A percentile compares a stretch with the other conserved stretches of the same genome.
Evolutionary conservation across 495 filamentous ascomycete species (phyloP).

Genomic region (Xylaria cubensis): DNA sequence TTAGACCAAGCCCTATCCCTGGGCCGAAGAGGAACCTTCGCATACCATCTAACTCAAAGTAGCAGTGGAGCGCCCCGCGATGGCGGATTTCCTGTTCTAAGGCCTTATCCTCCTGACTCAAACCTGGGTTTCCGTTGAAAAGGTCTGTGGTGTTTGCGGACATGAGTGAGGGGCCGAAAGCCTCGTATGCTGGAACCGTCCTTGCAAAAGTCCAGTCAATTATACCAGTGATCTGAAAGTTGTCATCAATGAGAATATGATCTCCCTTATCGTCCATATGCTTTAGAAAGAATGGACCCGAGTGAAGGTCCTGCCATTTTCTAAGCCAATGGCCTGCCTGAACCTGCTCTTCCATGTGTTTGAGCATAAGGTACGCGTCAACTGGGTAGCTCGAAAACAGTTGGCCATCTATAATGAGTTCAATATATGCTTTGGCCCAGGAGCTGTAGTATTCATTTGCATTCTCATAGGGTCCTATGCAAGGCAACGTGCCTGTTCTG

Average conservation of each 20-base stretch:
- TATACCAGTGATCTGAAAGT: constrained; percentile 2
- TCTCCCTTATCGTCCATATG: background rate
- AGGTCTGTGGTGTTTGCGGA: constrained; percentile 4
- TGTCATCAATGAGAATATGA: background rate
- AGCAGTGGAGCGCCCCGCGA: background rate
- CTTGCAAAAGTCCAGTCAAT: constrained; percentile 7
- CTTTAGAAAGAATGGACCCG: background rate
- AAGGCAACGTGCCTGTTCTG: background rate
- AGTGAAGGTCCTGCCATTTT: background rate
- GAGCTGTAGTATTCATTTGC: background rate
- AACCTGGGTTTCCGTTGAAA: background rate
- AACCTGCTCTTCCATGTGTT: background rate
- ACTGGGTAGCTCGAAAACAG: background rate
- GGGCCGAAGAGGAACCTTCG: background rate
- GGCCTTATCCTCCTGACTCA: background rate
- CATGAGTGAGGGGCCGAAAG: background rate
- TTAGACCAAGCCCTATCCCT: background rate
- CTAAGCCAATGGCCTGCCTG: background rate
- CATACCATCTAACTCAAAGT: background rate
- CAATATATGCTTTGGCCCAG: background rate
- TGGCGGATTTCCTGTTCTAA: background rate
- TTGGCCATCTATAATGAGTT: background rate
- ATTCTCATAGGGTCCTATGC: background rate
- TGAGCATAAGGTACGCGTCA: background rate
- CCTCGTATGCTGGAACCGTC: background rate